phyloP scores from a whole-genome alignment of 192 early-diverging fungal genomes.

The Glomus cerebriforme region DNA sequence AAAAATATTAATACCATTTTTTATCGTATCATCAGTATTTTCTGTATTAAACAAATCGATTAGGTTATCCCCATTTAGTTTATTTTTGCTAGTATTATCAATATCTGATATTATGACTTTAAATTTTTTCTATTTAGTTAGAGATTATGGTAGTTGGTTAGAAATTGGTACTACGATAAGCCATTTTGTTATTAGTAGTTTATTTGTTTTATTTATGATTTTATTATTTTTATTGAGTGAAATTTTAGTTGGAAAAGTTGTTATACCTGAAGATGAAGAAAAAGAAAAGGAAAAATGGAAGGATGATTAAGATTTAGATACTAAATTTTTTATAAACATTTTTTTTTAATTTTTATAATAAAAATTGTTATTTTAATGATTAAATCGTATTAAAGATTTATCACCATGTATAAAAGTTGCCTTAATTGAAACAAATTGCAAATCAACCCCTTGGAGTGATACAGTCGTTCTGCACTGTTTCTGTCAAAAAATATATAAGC shows the following conservation, averaged over 20 bases:
- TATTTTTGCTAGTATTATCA: constrained; percentile 84
- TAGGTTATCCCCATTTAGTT: constrained; percentile 79
- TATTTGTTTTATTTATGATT: constrained; percentile 92
- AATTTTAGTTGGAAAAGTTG: constrained; percentile 48
- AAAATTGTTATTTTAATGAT: too few species aligned
- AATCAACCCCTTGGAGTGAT: too few species aligned
- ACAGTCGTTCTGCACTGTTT: too few species aligned
- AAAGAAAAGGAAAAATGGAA: constrained; percentile 37
- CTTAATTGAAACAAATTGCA: too few species aligned
- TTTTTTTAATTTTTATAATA: too few species aligned
- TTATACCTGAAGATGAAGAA: constrained; percentile 38
- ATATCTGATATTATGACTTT: constrained; percentile 93
- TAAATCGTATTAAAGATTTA: too few species aligned
- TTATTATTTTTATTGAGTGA: constrained; percentile 82
- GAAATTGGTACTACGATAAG: constrained; percentile 97
- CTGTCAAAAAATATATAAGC: too few species aligned
- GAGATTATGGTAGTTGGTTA: constrained; percentile 91
- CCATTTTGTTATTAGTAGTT: constrained; percentile 91
- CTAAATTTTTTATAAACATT: too few species aligned
- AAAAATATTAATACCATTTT: constrained; percentile 95
- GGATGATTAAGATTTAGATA: constrained; percentile 26
- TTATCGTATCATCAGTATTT: constrained; percentile 83
- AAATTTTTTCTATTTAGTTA: constrained; percentile 95
- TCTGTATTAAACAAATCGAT: constrained; percentile 75
- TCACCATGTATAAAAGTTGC: too few species aligned